Evolutionary conservation across 73 alveolate genomes (phyloP), one percentile per base, ranked within the genome.

Genomic region (Paramecium pentaurelia): DNA sequence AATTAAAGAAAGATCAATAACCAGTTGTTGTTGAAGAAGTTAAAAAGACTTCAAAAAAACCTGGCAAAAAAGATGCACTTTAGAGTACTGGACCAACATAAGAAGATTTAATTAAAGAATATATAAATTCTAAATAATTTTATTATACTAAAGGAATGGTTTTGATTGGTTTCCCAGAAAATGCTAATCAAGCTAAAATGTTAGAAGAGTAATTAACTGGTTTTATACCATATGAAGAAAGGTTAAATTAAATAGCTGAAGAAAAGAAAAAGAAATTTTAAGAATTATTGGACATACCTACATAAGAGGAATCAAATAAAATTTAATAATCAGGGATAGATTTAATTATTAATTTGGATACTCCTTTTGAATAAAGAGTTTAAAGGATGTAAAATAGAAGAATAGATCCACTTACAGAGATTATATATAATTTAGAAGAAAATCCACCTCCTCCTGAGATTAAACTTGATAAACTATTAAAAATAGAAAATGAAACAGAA

Each of bases 141-240:
- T 80, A 80, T 80, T 80, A 80, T 64, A 80, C 91, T 11, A 80
- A 80, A 49, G 91, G 91, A 3, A 44, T 58, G 91, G 91, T 80
- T 22, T 40, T 80, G 51, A 36, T 80, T n/a, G 91, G 91, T 11
- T 80, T 80, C 25, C 91, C 91, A 20, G 91, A 80, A 45, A 80
- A 22, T 27, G n/a, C 4, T 45, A 22, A 44, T 10, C 10, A 80
- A 16, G 91, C 91, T 36, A 42, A 49, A 45, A 80, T 80, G 91
- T 44, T 80, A 7, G 91, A 80, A 28, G 71, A 45, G n/a, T n/a
- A 34, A 80, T 80, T 80, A 27, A 80, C 71, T 11, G 91, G 91
- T 0, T 80, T 32, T 44, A 47, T 45, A 9, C 77, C 71, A 0
- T 80, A 32, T 44, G 75, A 40, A 14, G 73, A 80, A 49, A 80